Evolutionary conservation across 495 filamentous ascomycete genomes (phyloP).

Genomic region (Penicillium lividum): DNA sequence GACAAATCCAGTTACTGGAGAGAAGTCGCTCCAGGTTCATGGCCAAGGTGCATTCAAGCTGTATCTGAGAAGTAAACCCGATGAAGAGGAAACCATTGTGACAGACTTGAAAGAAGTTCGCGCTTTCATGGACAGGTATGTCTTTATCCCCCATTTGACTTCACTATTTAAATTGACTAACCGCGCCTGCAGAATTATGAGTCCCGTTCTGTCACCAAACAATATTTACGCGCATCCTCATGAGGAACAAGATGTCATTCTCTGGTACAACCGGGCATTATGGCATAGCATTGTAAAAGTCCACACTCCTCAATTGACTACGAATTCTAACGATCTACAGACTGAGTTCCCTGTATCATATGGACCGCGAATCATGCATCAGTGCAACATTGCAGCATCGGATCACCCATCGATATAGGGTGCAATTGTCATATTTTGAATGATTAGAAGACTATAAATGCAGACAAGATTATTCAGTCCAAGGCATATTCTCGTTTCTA

Average conservation of each 20-base stretch:
- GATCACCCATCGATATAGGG: constrained; percentile 17
- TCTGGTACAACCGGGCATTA: constrained; percentile 34
- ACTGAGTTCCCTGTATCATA: constrained; percentile 30
- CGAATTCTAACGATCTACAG: constrained; percentile 6
- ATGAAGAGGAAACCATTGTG: background rate
- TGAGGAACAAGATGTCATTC: constrained; percentile 30
- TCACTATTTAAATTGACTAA: background rate
- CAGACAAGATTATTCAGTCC: no score
- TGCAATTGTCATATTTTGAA: no score
- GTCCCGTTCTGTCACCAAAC: background rate
- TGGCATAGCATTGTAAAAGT: constrained; percentile 29
- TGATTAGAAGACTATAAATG: no score
- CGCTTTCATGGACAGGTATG: background rate
- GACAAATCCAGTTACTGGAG: constrained; percentile 36
- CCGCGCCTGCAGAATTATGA: background rate
- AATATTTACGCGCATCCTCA: constrained; percentile 34
- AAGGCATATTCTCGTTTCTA: no score
- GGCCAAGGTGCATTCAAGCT: constrained; percentile 39
- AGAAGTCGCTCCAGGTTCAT: constrained; percentile 41
- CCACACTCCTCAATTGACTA: background rate
- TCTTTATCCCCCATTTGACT: background rate
- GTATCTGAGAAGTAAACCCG: constrained; percentile 29
- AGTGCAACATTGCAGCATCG: constrained; percentile 31
- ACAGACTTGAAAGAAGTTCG: background rate
- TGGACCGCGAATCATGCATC: constrained; percentile 29